Conservation (phyloP, 2,329 filamentous ascomycete genomes). For the Diaporthe sp. region DNA sequence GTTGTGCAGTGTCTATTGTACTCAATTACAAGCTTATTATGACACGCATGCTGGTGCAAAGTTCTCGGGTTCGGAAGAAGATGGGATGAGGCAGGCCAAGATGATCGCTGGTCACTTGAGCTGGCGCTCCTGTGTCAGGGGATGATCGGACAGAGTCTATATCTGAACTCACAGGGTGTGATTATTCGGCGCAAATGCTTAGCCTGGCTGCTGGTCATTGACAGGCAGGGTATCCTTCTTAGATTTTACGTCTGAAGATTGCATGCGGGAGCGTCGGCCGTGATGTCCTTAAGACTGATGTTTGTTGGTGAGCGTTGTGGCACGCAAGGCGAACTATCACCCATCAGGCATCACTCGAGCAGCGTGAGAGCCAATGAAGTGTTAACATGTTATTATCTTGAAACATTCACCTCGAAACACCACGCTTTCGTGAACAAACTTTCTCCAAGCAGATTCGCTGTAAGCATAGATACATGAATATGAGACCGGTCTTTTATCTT, state of each 20-base stretch:
- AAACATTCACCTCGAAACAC: background rate
- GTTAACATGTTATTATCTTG: background rate
- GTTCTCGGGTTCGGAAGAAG: background rate
- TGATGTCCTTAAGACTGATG: background rate
- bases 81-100: slow-evolving; percentile 6
- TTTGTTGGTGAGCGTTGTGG: background rate
- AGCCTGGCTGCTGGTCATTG: background rate
- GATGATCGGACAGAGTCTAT: slow-evolving; percentile 3
- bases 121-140: background rate
- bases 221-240: background rate
- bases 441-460: background rate
- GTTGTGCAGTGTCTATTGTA: background rate
- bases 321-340: background rate
- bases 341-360: background rate
- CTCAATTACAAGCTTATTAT: background rate
- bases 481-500: background rate
- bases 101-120: background rate
- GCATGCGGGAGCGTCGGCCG: background rate
- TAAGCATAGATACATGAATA: background rate
- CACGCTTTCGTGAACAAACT: background rate
- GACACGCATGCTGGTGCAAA: background rate
- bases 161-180: background rate
- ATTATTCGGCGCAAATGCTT: background rate
- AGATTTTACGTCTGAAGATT: background rate
- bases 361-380: background rate